Percentiles rank a stretch among this genome's conserved stretches.
These are phyloP conservation scores for Escovopsis weberi DNA, from an alignment of 2,329 filamentous ascomycete species.

Conservation along the genomic window DNA sequence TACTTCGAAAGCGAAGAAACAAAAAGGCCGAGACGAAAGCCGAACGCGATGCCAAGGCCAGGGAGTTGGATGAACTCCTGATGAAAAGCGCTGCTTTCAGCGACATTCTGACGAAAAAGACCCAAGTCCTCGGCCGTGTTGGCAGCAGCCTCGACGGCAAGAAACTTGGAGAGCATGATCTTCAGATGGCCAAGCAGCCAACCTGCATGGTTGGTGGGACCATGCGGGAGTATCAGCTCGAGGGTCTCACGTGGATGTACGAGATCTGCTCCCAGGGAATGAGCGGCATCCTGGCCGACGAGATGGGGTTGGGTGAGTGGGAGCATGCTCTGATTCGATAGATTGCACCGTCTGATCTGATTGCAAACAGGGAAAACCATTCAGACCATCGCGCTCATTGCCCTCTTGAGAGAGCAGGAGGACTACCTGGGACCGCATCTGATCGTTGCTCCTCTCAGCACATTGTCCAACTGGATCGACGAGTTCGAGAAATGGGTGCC, in stretches of 20 bases:
- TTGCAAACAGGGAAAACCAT: conserved; percentile 60
- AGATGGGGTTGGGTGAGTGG: conserved; percentile 64
- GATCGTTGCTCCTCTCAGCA: conserved; percentile 81
- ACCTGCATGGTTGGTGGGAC: conserved; percentile 71
- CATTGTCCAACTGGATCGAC: conserved; percentile 88
- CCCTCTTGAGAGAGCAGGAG: conserved; percentile 75
- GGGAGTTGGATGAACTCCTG: conserved; percentile 44
- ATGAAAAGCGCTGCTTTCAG: conserved; percentile 46
- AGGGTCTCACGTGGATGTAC: conserved; percentile 91
- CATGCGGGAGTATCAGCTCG: conserved; percentile 89
- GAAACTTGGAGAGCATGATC: conserved; percentile 45
- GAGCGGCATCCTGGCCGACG: conserved; percentile 82
- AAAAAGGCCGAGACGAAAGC: conserved; percentile 36
- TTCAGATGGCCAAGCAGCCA: conserved; percentile 75
- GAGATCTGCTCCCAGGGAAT: conserved; percentile 68
- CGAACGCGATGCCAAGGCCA: conserved; percentile 43
- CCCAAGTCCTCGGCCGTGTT: conserved; percentile 45
- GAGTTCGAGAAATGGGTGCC: conserved; percentile 90
- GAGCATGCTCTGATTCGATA: conserved; percentile 4
- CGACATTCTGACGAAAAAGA: conserved; percentile 49
- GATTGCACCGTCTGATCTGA: too few relatives aligned
- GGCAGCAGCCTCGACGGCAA: conserved; percentile 46
- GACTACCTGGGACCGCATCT: conserved; percentile 74
- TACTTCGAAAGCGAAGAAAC: conserved; percentile 25
- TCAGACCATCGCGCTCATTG: conserved; percentile 78